Evolutionary conservation across 495 filamentous ascomycete genomes (phyloP), one percentile per base, ranked within the genome.

Genomic region (Hyaloscypha bicolor): DNA sequence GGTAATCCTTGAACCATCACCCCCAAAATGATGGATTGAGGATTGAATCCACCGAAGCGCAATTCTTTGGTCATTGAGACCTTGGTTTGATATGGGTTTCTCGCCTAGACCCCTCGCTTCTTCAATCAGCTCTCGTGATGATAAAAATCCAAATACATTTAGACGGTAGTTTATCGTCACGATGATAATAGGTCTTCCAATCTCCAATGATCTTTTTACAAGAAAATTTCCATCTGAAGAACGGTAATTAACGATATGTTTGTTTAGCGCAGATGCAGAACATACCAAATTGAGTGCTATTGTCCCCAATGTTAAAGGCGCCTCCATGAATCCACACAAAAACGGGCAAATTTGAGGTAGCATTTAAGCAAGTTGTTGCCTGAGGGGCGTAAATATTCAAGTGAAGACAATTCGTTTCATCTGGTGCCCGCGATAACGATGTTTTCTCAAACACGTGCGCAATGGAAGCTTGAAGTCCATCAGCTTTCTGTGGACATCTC

Each of bases 311-410:
- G 6, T 21, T 25, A 3, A 53, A 53, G 19, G 19, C 51, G 51
- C 51, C 51, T n/a, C 51, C 51, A 53, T 53, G 51, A 8, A 53
- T 53, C 51, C 51, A 53, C 6, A 53, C 51, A 53, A 53, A 53
- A n/a, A 53, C 51, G 6, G 35, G 35, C 12, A 37, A 37, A 6
- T 3, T 37, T 3, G 35, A 53, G 51, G 51, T 16, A 6, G 2
- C 16, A 12, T 1, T 53, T 53, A 25, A 53, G 4, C 6, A 21
- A 25, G 22, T 21, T 25, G 19, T 4, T 53, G 35, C 51, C 2
- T 6, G 19, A 3, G 51, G 51, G 3, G 51, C 5, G 4, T 53
- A 53, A 21, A 53, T 25, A 25, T 53, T 53, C 51, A 53, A 53
- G 16, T 53, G 19, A n/a, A 53, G 22, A 53, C 51, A 53, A n/a